Conservation (phyloP, 176 grass and related monocot species). For the Ensete ventricosum region DNA sequence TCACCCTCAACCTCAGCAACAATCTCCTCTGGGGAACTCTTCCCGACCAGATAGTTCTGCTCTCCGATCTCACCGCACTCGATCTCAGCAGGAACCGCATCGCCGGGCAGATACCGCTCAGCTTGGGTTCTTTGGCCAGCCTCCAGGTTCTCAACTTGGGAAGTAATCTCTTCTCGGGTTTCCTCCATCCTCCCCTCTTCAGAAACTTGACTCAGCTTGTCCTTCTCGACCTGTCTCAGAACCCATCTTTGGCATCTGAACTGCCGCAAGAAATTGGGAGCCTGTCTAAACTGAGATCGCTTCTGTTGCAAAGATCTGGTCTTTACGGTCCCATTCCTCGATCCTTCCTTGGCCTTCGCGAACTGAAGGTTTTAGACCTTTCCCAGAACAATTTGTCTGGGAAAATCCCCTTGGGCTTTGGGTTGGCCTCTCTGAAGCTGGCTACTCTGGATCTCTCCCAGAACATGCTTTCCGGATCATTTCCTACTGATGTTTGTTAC, state of each 20-base stretch:
- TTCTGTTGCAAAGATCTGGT: conserved; percentile 51
- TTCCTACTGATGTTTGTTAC: conserved; percentile 34
- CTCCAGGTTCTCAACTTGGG: conserved; percentile 61
- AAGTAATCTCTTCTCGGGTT: conserved; percentile 52
- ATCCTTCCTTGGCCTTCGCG: conserved; percentile 28
- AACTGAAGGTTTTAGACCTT: conserved; percentile 52
- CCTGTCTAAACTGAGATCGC: conserved; percentile 34
- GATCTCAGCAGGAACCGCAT: conserved; percentile 72
- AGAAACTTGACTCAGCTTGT: conserved; percentile 45
- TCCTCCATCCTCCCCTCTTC: conserved; percentile 44
- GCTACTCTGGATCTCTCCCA: conserved; percentile 42
- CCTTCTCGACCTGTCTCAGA: conserved; percentile 56
- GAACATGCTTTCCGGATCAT: conserved; percentile 46
- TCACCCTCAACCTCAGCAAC: conserved; percentile 53
- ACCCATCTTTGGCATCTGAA: conserved; percentile 44
- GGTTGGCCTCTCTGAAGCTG: conserved; percentile 36
- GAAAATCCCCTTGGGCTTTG: conserved; percentile 39
- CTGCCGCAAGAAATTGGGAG: conserved; percentile 45
- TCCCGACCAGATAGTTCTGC: conserved; percentile 44
- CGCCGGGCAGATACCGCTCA: conserved; percentile 33
- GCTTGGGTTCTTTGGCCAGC: conserved; percentile 26
- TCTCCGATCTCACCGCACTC: conserved; percentile 33
- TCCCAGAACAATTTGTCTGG: conserved; percentile 60
- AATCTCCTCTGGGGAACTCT: conserved; percentile 50
- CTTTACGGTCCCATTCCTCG: conserved; percentile 45